Base-by-base conservation (phyloP, 768 basidiomycete species). In the Lepiota venenata region DNA sequence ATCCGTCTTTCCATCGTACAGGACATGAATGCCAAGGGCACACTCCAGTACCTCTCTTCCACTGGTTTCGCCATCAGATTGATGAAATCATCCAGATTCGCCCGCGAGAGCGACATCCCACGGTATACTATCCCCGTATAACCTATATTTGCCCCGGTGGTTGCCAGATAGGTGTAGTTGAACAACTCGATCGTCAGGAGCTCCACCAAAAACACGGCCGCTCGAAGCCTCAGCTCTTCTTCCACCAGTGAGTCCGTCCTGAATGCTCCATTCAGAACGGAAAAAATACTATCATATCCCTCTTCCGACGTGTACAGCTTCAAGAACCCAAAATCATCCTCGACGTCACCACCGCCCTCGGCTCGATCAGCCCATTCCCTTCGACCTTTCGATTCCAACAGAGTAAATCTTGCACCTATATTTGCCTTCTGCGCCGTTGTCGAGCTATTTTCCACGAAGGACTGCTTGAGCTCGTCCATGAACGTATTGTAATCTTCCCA, bases 171-270 rank as follows among this genome's bases (percentile, higher is more conserved):
- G 12, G 60, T 56, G 27, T 60, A 63, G 52, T 64, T 64, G 52
- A 59, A 64, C 29, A 64, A 57, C 52, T 64, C 64, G 43, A 63
- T 53, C 20, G 62, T 64, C 42, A 64, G 39, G n/a, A 64, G 45
- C 47, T 64, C 64, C 10, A 63, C 58, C 4, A 64, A 58, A 38
- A 64, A 63, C 15, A 64, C 62, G 16, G 59, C 62, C 4, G 56
- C 47, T 16, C 60, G 59, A 4, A 63, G 49, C 15, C 56, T 52
- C 32, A 55, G 25, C 36, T 59, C 40, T 29, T 56, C 50, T 9
- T 50, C 50, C 32, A 40, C 45, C 9, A 50, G 46, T 21, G 35
- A 25, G 35, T 57, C 50, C 6, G 58, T 57, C 16, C 63, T 56
- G 51, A 64, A 55, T 36, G 62, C 58, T 18, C 43, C 53, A 50